phyloP scores from a whole-genome alignment of 2,329 filamentous ascomycete genomes.

The Colletotrichum falcatum region DNA sequence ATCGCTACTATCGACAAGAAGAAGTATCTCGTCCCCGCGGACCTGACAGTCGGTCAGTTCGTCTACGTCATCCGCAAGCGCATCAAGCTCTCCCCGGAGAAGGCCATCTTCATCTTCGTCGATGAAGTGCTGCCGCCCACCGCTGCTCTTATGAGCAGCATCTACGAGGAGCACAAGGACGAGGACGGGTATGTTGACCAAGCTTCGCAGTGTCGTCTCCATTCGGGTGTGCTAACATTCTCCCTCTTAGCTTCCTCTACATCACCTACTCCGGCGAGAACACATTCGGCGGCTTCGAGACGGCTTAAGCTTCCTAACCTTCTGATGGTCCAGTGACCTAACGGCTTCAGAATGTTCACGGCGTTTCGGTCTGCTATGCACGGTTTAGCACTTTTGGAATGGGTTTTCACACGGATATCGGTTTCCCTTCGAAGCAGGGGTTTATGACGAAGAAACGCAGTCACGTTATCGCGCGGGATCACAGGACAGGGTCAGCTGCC shows the following conservation, averaged over 20 bases:
- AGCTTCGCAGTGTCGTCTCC: not conserved
- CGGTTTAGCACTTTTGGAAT: slow-evolving; percentile 40
- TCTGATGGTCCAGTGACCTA: slow-evolving; percentile 31
- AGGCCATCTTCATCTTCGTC: slow-evolving; percentile 99
- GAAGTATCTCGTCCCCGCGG: slow-evolving; percentile 98
- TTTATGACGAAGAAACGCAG: slow-evolving; percentile 38
- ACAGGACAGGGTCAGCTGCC: slow-evolving; percentile 35
- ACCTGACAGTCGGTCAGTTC: slow-evolving; percentile 98
- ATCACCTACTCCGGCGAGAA: slow-evolving; percentile 99
- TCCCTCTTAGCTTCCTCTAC: slow-evolving; percentile 82
- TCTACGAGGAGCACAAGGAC: slow-evolving; percentile 99
- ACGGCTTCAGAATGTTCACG: slow-evolving; percentile 40
- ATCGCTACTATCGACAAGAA: slow-evolving; percentile 99
- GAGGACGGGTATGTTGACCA: slow-evolving; percentile 71
- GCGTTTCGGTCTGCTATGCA: slow-evolving; percentile 40
- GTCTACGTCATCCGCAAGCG: slow-evolving; percentile 99
- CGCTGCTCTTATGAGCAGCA: slow-evolving; percentile 97
- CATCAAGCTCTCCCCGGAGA: slow-evolving; percentile 99
- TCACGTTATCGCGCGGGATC: slow-evolving; percentile 37
- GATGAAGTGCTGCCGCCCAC: slow-evolving; percentile 97
- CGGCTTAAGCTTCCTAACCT: slow-evolving; percentile 47
- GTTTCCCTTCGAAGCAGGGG: slow-evolving; percentile 28
- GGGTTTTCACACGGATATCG: slow-evolving; percentile 37
- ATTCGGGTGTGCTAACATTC: slow-evolving; percentile 5
- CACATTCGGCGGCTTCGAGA: slow-evolving; percentile 80